A percentile compares a stretch with the other conserved stretches of the same genome.
These are phyloP conservation scores for Amauroascus verrucosus DNA, from an alignment of 2,329 filamentous ascomycete species.

Conservation along the genomic window DNA sequence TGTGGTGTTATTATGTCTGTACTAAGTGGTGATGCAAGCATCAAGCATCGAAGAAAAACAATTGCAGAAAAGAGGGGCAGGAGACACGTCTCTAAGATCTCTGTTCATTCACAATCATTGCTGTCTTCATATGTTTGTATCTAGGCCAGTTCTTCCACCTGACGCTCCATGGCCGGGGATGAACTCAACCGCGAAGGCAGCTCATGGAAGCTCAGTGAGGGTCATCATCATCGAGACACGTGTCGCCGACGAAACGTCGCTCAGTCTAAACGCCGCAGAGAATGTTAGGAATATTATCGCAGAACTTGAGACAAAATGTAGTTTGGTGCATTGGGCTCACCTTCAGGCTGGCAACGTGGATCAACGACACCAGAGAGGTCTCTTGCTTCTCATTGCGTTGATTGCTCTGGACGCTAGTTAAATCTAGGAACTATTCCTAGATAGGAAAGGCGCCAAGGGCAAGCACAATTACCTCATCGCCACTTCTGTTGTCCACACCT, in stretches of 20 bases:
- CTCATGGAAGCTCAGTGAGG: slow-evolving; percentile 32
- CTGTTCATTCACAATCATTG: slow-evolving; percentile 40
- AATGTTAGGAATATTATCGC: too few species aligned
- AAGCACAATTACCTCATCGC: not conserved
- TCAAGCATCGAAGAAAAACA: not conserved
- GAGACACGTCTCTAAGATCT: slow-evolving; percentile 35
- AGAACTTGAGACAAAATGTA: too few species aligned
- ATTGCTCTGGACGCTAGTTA: too few species aligned
- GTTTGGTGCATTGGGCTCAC: not conserved
- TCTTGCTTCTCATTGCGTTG: too few species aligned
- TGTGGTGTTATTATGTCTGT: too few species aligned
- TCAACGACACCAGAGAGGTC: too few species aligned
- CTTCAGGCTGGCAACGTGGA: not conserved
- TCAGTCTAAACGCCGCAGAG: not conserved
- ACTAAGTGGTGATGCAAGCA: too few species aligned
- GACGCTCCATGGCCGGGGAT: slow-evolving; percentile 24
- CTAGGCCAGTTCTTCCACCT: slow-evolving; percentile 32
- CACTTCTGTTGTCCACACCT: not conserved
- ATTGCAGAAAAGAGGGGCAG: not conserved
- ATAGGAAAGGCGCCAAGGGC: not conserved
- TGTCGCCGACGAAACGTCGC: too few species aligned
- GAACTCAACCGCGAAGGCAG: slow-evolving; percentile 23
- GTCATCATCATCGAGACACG: slow-evolving; percentile 34
- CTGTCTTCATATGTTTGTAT: slow-evolving; percentile 16
- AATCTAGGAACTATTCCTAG: not conserved